A percentile compares a stretch with the other conserved stretches of the same genome.
Conservation (phyloP, 1,139 yeast species). For the Geotrichum bryndzae region DNA sequence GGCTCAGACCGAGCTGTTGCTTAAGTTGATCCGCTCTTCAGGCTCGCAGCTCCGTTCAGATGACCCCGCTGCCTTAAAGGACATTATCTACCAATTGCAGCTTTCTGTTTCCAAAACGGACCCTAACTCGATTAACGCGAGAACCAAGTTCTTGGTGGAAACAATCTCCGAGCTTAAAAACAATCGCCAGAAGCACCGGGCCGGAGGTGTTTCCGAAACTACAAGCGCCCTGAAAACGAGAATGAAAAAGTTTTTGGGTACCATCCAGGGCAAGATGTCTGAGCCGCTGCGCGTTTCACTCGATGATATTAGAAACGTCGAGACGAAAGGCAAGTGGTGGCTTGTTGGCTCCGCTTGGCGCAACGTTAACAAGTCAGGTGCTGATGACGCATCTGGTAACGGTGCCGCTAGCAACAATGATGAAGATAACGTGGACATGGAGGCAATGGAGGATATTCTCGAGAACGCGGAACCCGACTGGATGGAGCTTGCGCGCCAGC, state of each 20-base stretch:
- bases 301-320: slow-evolving; percentile 71
- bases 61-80: slow-evolving; percentile 81
- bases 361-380: slow-evolving; percentile 31
- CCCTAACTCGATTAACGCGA: slow-evolving; percentile 44
- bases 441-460: slow-evolving; percentile 48
- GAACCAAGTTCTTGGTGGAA: slow-evolving; percentile 79
- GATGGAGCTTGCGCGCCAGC: slow-evolving; percentile 77
- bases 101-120: slow-evolving; percentile 40
- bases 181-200: slow-evolving; percentile 55
- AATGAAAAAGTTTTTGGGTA: slow-evolving; percentile 62
- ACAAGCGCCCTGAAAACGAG: slow-evolving; percentile 48
- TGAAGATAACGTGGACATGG: slow-evolving; percentile 25
- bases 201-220: slow-evolving; percentile 40
- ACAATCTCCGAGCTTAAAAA: slow-evolving; percentile 80
- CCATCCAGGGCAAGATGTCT: slow-evolving; percentile 37
- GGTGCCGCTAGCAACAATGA: not conserved
- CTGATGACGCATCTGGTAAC: slow-evolving; percentile 12
- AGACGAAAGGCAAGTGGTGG: slow-evolving; percentile 96
- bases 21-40: slow-evolving; percentile 63
- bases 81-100: slow-evolving; percentile 59
- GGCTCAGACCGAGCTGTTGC: slow-evolving; percentile 65
- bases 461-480: slow-evolving; percentile 78
- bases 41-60: slow-evolving; percentile 86
- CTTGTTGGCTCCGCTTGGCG: slow-evolving; percentile 96
- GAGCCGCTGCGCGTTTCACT: slow-evolving; percentile 85